phyloP scores from a whole-genome alignment of 2,329 filamentous ascomycete genomes.

The Hortaea werneckii region DNA sequence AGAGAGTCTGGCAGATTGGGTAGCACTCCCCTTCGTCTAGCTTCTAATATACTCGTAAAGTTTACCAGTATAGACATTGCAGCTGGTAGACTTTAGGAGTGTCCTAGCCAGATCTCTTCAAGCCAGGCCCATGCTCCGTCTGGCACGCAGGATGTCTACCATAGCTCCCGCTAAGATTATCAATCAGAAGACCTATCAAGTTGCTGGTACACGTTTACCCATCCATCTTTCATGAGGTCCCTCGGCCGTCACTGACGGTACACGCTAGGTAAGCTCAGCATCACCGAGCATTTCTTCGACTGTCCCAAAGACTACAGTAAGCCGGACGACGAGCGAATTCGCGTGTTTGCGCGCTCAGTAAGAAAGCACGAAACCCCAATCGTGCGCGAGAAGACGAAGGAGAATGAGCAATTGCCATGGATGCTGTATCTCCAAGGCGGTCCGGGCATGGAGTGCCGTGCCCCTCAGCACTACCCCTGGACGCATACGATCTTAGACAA shows the following conservation, averaged over 20 bases:
- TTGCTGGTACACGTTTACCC: slow-evolving; percentile 32
- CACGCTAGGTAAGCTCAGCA: slow-evolving; percentile 55
- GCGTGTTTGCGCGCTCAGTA: slow-evolving; percentile 68
- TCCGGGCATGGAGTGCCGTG: slow-evolving; percentile 65
- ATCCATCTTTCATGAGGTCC: not conserved
- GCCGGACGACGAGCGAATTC: slow-evolving; percentile 51
- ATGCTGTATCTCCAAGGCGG: slow-evolving; percentile 73
- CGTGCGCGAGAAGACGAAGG: slow-evolving; percentile 35
- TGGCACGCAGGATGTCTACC: slow-evolving; percentile 19
- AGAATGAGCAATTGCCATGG: slow-evolving; percentile 46
- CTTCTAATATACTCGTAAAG: too few species aligned
- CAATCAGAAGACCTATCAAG: slow-evolving; percentile 34
- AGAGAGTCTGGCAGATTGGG: too few species aligned
- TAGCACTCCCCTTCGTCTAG: not conserved
- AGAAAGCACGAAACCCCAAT: slow-evolving; percentile 52
- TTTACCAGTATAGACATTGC: too few species aligned
- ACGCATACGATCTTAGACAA: slow-evolving; percentile 62
- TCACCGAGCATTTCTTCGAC: slow-evolving; percentile 77
- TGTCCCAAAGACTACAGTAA: slow-evolving; percentile 71
- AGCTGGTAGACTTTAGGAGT: too few species aligned
- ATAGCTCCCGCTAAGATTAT: slow-evolving; percentile 38
- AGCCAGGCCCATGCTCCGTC: slow-evolving; percentile 9
- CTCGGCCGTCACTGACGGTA: not conserved
- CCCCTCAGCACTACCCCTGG: slow-evolving; percentile 63
- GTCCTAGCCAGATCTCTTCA: not conserved